Evolutionary conservation across 441 rosid genomes (phyloP).

Genomic region (Viola pubescens): DNA sequence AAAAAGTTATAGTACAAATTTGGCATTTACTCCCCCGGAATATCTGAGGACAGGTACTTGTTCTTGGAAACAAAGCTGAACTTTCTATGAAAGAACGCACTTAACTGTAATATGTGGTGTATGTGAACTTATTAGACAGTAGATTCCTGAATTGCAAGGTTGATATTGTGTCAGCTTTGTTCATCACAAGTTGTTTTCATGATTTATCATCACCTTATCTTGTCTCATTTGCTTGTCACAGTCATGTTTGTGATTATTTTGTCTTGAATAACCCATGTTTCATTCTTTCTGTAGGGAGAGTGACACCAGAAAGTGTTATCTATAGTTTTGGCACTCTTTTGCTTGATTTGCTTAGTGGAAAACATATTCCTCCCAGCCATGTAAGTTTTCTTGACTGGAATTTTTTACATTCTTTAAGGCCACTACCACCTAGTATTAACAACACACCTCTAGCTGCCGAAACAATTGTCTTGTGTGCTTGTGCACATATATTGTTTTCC

Average conservation of each 20-base stretch:
- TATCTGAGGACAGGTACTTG: conserved; percentile 72
- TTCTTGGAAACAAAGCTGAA: conserved; percentile 1
- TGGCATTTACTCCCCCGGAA: conserved; percentile 93
- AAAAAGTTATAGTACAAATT: conserved; percentile 90
- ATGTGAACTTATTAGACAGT: not conserved
- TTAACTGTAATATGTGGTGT: not conserved
- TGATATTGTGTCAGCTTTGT: not conserved
- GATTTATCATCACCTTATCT: conserved; percentile 1
- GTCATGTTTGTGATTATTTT: not conserved
- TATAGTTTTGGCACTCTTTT: conserved; percentile 87
- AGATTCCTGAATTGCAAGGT: not conserved
- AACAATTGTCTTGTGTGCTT: too few relatives aligned
- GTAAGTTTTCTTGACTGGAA: conserved; percentile 33
- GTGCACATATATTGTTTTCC: too few relatives aligned
- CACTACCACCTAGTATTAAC: too few relatives aligned
- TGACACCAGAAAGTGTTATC: conserved; percentile 77
- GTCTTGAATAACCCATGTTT: conserved; percentile 2
- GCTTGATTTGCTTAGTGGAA: conserved; percentile 89
- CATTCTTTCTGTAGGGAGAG: conserved; percentile 53
- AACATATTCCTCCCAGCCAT: conserved; percentile 91
- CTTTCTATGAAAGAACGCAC: not conserved
- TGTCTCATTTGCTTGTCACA: not conserved
- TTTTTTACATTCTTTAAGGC: too few relatives aligned
- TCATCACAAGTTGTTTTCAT: conserved; percentile 1
- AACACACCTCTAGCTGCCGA: too few relatives aligned